Conservation (phyloP, 108 stramenopile genomes). For the Aurantiochytrium sp. region DNA sequence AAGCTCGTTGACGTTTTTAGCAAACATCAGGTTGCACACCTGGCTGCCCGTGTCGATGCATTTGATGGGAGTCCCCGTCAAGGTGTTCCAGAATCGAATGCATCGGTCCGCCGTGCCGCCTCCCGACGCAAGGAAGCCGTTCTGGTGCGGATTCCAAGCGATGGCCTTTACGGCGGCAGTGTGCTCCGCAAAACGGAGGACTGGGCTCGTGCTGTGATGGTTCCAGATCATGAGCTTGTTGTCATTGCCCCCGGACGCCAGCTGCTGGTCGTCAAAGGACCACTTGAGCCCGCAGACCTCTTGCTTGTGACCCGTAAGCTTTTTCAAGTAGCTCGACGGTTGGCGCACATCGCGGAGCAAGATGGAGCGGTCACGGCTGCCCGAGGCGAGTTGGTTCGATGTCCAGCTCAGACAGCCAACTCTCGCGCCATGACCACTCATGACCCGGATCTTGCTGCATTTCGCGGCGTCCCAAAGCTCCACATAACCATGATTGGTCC, state of each 20-base stretch:
- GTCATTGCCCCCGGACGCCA: conserved; percentile 90
- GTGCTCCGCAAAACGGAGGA: conserved; percentile 67
- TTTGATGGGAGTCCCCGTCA: conserved; percentile 68
- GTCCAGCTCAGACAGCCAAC: conserved; percentile 86
- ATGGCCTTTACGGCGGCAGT: conserved; percentile 98
- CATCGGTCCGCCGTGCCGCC: conserved; percentile 95
- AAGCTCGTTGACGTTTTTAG: conserved; percentile 89
- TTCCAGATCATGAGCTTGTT: conserved; percentile 93
- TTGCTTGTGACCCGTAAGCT: conserved; percentile 77
- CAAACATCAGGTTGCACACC: conserved; percentile 95
- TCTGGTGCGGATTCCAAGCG: conserved; percentile 95
- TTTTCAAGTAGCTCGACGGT: conserved; percentile 43
- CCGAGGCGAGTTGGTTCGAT: conserved; percentile 73
- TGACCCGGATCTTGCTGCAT: conserved; percentile 66
- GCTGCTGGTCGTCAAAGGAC: conserved; percentile 43
- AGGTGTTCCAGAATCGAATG: conserved; percentile 95
- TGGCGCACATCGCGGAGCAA: conserved; percentile 77
- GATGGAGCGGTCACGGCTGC: conserved; percentile 81
- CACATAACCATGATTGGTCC: conserved; percentile 74
- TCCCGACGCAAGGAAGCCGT: conserved; percentile 87
- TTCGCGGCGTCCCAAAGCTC: conserved; percentile 84
- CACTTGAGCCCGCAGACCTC: conserved; percentile 97
- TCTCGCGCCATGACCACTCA: conserved; percentile 76
- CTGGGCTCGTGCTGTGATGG: neutral
- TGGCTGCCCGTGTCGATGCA: conserved; percentile 92